These are phyloP conservation scores for Schizothecium vesticola DNA, from an alignment of 495 filamentous ascomycete species.

Conservation along the genomic window DNA sequence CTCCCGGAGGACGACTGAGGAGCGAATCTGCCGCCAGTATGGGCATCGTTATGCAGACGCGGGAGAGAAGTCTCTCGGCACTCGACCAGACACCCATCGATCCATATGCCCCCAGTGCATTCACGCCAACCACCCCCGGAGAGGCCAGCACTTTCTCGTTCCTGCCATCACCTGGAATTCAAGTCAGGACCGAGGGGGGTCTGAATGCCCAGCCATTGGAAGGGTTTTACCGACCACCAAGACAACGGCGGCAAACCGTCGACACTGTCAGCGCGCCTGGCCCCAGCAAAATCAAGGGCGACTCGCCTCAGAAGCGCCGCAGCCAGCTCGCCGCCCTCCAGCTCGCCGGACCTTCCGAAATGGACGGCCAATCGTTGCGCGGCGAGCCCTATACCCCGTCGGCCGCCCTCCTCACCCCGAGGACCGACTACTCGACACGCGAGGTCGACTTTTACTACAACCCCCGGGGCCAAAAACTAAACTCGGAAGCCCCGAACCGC, in stretches of 20 bases:
- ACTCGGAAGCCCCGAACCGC: slow-evolving; percentile 69
- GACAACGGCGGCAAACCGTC: slow-evolving; percentile 55
- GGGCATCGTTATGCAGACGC: slow-evolving; percentile 54
- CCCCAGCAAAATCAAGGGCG: slow-evolving; percentile 35
- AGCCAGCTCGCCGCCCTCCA: slow-evolving; percentile 30
- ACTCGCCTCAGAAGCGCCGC: slow-evolving; percentile 44
- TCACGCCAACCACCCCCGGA: slow-evolving; percentile 64
- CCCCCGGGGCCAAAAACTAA: slow-evolving; percentile 79
- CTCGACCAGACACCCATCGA: slow-evolving; percentile 41
- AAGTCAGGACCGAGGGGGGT: slow-evolving; percentile 35
- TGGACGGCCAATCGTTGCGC: slow-evolving; percentile 37
- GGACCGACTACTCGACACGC: slow-evolving; percentile 81
- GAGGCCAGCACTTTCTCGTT: slow-evolving; percentile 66
- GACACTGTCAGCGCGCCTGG: slow-evolving; percentile 45
- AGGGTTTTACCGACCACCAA: slow-evolving; percentile 80
- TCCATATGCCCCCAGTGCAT: slow-evolving; percentile 43
- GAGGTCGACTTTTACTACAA: slow-evolving; percentile 96
- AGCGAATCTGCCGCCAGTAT: slow-evolving; percentile 80
- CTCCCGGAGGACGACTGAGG: slow-evolving; percentile 59
- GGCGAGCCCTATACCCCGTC: slow-evolving; percentile 31
- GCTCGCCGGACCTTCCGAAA: slow-evolving; percentile 29
- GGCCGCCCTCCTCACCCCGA: slow-evolving; percentile 30
- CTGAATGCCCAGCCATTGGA: slow-evolving; percentile 51
- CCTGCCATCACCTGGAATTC: slow-evolving; percentile 50
- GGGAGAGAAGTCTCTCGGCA: slow-evolving; percentile 40